Conservation (phyloP, 495 filamentous ascomycete species). For the Recurvomyces mirabilis region DNA sequence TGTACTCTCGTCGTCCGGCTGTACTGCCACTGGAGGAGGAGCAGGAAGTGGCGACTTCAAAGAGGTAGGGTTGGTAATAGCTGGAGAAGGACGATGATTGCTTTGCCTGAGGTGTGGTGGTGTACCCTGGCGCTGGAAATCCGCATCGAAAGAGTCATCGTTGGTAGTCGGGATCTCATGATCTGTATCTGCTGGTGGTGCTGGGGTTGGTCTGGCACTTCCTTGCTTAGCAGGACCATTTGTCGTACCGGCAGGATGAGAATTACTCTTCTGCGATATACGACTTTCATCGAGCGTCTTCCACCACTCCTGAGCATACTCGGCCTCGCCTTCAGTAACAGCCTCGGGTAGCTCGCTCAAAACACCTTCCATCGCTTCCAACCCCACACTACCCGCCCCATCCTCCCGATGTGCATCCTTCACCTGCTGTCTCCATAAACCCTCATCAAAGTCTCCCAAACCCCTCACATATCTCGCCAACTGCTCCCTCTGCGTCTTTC, state of each 20-base stretch:
- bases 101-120: background rate
- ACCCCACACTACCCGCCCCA: background rate
- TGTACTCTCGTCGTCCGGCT: slow-evolving; percentile 15
- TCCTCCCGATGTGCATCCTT: background rate
- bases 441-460: slow-evolving; percentile 21
- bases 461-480: slow-evolving; percentile 22
- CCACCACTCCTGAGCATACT: background rate
- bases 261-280: no score
- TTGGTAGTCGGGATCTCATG: background rate
- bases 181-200: background rate
- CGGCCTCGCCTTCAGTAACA: background rate
- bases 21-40: background rate
- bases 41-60: background rate
- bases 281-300: background rate
- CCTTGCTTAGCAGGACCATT: background rate
- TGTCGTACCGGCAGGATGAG: no score
- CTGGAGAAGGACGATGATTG: background rate
- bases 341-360: slow-evolving; percentile 1
- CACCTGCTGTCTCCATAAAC: slow-evolving; percentile 10
- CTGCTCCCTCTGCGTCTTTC: slow-evolving; percentile 17
- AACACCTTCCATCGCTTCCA: slow-evolving; percentile 5
- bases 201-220: background rate
- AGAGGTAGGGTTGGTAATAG: no score
- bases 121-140: slow-evolving; percentile 15
- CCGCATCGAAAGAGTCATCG: background rate